Base-by-base conservation (phyloP, 2,329 filamentous ascomycete species). In the Chlorencoelia australis region DNA sequence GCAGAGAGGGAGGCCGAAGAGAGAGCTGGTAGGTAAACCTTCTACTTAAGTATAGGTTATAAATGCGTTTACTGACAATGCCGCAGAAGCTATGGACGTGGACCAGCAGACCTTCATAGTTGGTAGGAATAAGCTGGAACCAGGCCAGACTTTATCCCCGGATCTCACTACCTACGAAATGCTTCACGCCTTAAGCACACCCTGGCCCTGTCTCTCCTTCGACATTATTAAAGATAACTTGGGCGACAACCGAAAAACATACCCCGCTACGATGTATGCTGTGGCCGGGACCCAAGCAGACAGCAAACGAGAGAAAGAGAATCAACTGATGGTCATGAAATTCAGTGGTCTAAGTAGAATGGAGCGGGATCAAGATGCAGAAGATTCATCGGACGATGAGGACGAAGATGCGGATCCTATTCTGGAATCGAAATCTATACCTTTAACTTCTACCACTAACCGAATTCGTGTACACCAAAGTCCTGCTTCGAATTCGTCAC, bases 141-240 rank as follows among this genome's bases (percentile, higher is more conserved):
- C 86, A 9, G 89, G 87, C 51, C 87, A 96, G 67, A 88, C 86
- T 4, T 73, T 98, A 39, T 78, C 87, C 3, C 89, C 91, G 10
- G 91, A 98, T 62, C 71, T 84, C 41, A 85, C 83, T n/a, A 89
- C 89, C 5, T 98, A 98, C 66, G 82, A 95, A 59, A 93, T 98
- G 87, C 76, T 98, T 41, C 91, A 98, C 68, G 86, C 78, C 43
- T 73, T 98, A 46, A 91, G 82, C 60, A 88, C 88, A 6, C 87
- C 87, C 1, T 98, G 91, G 91, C 91, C 91, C 3, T 98, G 91
- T 59, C 73, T 98, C 11, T 96, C 89, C 2, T 94, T 95, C 62
- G 91, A 96, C 58, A 81, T 98, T 42, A 63, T 98, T 44, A 79
- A 73, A 51, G 91, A 98, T 63, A 69, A 71, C 35, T 73, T 98